Evolutionary conservation across 257 asterid species (phyloP), one percentile per base, ranked within the genome.

Genomic region (Osmanthus fragrans): DNA sequence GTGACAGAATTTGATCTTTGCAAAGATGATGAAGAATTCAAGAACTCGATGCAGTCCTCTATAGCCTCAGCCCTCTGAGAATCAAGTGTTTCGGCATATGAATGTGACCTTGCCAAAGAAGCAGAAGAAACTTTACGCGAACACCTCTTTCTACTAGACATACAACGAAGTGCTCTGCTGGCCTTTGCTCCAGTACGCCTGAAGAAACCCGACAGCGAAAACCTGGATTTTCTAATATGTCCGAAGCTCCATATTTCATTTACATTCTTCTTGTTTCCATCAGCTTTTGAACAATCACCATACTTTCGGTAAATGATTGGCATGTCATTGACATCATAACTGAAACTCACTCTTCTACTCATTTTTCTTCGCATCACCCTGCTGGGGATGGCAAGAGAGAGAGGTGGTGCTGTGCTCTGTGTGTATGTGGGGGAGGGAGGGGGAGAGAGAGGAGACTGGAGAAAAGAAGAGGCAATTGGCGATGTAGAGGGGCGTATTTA

Each of bases 11-110:
- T 63, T 25, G 69, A 63, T 63, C 69, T 63, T 63, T 63, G 69
- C 69, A 63, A 63, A 63, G 69, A 63, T 2, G 96, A 86, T 1
- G 92, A 91, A 69, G 88, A 87, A 81, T 92, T 92, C 82, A 94
- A 90, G 90, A 94, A 94, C 89, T 91, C 94, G 70, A 94, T 94
- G 80, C 99, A 94, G 54, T 94, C 99, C 70, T 91, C 96, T 2
- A 94, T 89, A 63, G 99, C 99, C 80, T 94, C 93, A 13, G 97
- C 97, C 73, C 97, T 82, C 51, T 91, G 97, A 2, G 96, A 90
- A 74, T 92, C 97, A 21, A 89, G 84, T 0, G 87, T 84, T 34
- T 89, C 95, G 25, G 90, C 97, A 74, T 92, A 91, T 0, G 99
- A 92, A 9, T 92, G 85, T 15, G 97, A 92, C 82, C 93, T 87